These are phyloP conservation scores for Coemansia sp. DNA, from an alignment of 192 early-diverging fungal species.

Conservation along the genomic window DNA sequence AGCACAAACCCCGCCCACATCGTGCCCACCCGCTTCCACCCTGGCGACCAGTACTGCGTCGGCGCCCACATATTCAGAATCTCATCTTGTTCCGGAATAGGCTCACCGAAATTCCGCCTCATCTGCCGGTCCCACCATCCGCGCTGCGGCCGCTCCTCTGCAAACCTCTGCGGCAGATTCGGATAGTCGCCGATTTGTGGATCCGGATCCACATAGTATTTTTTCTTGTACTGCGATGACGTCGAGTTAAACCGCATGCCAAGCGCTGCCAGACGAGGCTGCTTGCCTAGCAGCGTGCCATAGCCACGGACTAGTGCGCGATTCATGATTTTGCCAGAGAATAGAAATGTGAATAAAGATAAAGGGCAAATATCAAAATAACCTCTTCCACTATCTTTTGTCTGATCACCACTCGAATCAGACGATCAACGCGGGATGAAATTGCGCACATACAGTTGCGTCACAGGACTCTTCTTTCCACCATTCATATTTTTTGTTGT, in stretches of 20 bases:
- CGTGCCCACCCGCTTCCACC: conserved; percentile 57
- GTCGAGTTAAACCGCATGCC: conserved; percentile 8
- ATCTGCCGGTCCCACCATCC: conserved; percentile 74
- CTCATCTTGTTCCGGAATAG: conserved; percentile 69
- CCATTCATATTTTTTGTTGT: not conserved
- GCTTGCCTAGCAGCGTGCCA: not conserved
- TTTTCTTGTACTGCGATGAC: conserved; percentile 35
- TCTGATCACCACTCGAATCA: too few relatives aligned
- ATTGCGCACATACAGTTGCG: not conserved
- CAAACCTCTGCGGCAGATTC: conserved; percentile 63
- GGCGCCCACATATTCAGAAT: conserved; percentile 67
- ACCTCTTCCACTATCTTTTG: not conserved
- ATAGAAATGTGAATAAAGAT: not conserved
- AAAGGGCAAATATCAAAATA: not conserved
- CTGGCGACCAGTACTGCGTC: conserved; percentile 56
- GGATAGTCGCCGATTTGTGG: conserved; percentile 77
- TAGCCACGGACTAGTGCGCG: conserved; percentile 18
- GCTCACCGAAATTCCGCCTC: conserved; percentile 73
- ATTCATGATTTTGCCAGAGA: conserved; percentile 39
- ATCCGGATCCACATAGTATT: conserved; percentile 53
- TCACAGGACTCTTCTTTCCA: not conserved
- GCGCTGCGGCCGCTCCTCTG: conserved; percentile 59
- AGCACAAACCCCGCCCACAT: conserved; percentile 54
- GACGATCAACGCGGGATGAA: too few relatives aligned
- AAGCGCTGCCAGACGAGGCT: not conserved